phyloP scores from a whole-genome alignment of 352 stramenopile species.

The Elongisporangium anandrum region DNA sequence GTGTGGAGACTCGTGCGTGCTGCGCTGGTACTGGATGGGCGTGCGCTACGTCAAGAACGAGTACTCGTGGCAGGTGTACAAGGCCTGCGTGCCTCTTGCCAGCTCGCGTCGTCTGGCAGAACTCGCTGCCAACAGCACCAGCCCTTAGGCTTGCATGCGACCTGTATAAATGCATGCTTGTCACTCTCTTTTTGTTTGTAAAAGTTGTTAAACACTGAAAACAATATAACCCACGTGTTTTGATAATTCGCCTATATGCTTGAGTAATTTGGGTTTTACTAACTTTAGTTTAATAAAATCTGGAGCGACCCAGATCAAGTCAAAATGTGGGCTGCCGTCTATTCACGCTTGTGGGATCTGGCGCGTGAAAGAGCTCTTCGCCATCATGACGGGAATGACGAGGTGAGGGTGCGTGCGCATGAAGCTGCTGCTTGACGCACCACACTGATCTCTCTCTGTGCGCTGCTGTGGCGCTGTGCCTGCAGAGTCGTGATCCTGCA shows the following conservation, averaged over 20 bases:
- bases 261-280: background rate
- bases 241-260: too few species aligned
- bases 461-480: background rate
- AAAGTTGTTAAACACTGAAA: too few species aligned
- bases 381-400: constrained; percentile 70
- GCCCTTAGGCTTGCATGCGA: too few species aligned
- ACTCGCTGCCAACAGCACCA: constrained; percentile 1
- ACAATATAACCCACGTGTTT: background rate
- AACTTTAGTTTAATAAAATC: background rate
- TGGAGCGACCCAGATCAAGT: background rate
- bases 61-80: constrained; percentile 66
- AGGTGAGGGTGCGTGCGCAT: constrained; percentile 27
- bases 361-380: background rate
- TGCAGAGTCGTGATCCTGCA: constrained; percentile 77
- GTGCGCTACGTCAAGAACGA: constrained; percentile 39
- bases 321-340: too few species aligned
- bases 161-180: too few species aligned
- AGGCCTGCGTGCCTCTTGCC: constrained; percentile 42
- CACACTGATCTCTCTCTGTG: constrained; percentile 5
- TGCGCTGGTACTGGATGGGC: constrained; percentile 56
- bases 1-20: constrained; percentile 34
- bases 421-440: background rate
- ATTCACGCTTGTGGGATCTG: background rate
- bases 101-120: constrained; percentile 5
- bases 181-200: too few species aligned